Base-by-base conservation (phyloP, 768 basidiomycete genomes). In the Phylloporus rhodoxanthus region DNA sequence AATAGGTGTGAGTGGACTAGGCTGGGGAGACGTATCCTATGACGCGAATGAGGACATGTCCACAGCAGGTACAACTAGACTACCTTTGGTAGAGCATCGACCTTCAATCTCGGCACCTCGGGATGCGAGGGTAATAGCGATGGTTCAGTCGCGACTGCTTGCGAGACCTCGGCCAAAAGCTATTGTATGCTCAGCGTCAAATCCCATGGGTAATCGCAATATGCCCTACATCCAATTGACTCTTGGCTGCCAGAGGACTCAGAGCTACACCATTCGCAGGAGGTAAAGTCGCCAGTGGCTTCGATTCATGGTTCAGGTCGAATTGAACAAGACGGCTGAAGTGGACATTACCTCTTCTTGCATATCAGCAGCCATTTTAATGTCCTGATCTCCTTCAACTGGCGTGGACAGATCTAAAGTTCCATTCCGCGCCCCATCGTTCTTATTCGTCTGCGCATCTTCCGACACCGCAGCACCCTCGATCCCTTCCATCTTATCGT, bases 101-200 rank as follows among this genome's bases (percentile, higher is more conserved):
- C 28, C 25, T 46, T 64, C 33, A 64, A 25, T 40, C 21, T 56
- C 1, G 52, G 59, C 17, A 53, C 13, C n/a, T 63, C 62, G 8
- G 57, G 62, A 32, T 62, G 63, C 3, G 55, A 63, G 7, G 60
- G 62, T 21, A 62, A 32, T 2, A 65, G 39, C 34, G 62, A 65
- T 5, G 59, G 60, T 40, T 64, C 56, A 3, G 60, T 67, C 15
- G 64, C 65, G n/a, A 63, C 59, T 17, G 59, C 57, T 56, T 61
- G 62, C 4, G 64, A 62, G 37, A 64, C 62, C 40, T 59, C 62
- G 25, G 62, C 59, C 52, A 60, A 32, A 50, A 65, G 61, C 64
- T 65, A 46, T 25, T 33, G 30, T 50, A 39, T 36, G 33, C 33
- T 65, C 47, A 63, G 49, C 23, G 28, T 52, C 40, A 66, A 41